Base-by-base conservation (phyloP, 2,329 filamentous ascomycete species). In the Thielaviopsis punctulata region DNA sequence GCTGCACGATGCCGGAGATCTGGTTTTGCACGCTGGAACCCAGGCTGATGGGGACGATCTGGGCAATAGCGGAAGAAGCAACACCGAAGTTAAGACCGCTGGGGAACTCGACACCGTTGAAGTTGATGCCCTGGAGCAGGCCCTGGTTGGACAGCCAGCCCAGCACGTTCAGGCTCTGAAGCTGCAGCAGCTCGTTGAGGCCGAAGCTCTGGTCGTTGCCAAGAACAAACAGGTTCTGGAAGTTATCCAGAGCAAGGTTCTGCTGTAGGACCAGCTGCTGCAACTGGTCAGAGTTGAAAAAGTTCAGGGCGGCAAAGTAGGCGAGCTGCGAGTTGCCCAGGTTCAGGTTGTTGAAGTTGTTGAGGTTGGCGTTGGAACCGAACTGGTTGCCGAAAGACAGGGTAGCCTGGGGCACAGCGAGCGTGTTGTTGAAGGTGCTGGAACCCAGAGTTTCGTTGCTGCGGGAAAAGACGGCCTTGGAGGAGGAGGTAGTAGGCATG, bases 291-390 rank as follows among this genome's bases (percentile, higher is more conserved):
- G 74, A 64, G 56, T 70, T 61, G 55, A 75, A 62, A 18, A 63
- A 58, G 65, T 73, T 72, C 65, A 74, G 58, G 56, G 64, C 63
- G 57, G 72, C 67, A 52, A 68, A 66, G 62, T 74, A 69, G 65
- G 68, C 66, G 55, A 69, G 59, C 59, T 69, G 68, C 43, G 68
- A 57, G 55, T 62, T 59, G 57, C 62, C 58, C 61, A 72, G 69
- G 53, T 59, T 58, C 59, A 72, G 65, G 56, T 63, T 60, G 61
- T 66, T 65, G 60, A 71, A 61, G 58, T 62, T 61, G 54, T 61
- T 59, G 47, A 69, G 61, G 58, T 73, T 65, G 52, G 69, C 64
- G 55, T 59, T 62, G 49, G 61, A 33, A 54, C 62, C 60, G 51
- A 70, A 62, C 58, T 73, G 65, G 49, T 69, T 63, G 54, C 60